Base-by-base conservation (phyloP, 495 filamentous ascomycete genomes). In the Bacidia rubella region DNA sequence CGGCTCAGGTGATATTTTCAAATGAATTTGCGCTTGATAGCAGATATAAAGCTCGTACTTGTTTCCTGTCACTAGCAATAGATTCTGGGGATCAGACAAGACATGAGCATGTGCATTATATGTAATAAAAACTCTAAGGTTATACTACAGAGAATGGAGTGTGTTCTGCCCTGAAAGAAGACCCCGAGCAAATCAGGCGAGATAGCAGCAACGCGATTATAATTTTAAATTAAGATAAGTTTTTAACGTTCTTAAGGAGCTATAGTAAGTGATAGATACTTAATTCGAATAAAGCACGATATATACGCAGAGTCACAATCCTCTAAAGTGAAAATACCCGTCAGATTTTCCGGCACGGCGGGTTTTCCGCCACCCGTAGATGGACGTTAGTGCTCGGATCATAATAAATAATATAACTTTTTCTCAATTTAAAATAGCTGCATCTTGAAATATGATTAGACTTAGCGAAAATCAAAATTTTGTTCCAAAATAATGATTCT, bases 301-400 rank as follows among this genome's bases (percentile, higher is more conserved):
- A 51, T 73, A 11, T 72, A 65, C 52, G 62, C 75, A 2, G 76
- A 80, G 26, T 57, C 60, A 2, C 52, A 67, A 43, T 80, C 69
- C n/a, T 23, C 71, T 25, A 53, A 57, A 11, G 62, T 79, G 47
- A 51, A 54, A 10, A 51, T 60, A 60, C 57, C 56, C 20, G 22
- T 60, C 39, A 56, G 21, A 53, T 59, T 61, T 61, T 50, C 49
- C 57, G 52, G 53, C 42, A 55, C 44, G 43, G 23, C 27, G 32
- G 43, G 56, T 56, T 61, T 61, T 50, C 47, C 49, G 52, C 12
- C 51, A 49, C 47, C 47, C 42, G 56, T 42, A 35, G 51, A 60
- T 17, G 35, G 40, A 53, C 23, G 39, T 53, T 53, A 47, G n/a
- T n/a, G n/a, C n/a, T n/a, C n/a, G n/a, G n/a, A n/a, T n/a, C n/a